phyloP scores from a whole-genome alignment of 352 stramenopile genomes.

The Phytophthora cryptogea region DNA sequence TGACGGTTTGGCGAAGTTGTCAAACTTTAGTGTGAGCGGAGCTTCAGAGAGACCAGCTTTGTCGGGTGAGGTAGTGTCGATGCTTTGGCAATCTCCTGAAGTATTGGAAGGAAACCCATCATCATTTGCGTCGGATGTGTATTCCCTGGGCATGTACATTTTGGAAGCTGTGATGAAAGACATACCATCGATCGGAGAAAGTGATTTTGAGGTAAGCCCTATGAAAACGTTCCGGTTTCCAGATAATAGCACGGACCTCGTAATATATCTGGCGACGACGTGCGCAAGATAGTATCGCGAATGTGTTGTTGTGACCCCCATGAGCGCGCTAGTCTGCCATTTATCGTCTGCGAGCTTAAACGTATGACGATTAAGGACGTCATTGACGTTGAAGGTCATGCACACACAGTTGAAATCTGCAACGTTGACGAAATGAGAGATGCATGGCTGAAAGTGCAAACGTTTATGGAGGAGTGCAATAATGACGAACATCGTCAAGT shows the following conservation, averaged over 20 bases:
- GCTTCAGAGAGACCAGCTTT: neutral
- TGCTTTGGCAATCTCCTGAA: neutral
- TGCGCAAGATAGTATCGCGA: neutral
- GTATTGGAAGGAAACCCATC: neutral
- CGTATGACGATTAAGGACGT: too few species aligned
- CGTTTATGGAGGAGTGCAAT: neutral
- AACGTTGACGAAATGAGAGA: neutral
- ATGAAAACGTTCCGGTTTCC: neutral
- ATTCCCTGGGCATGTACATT: neutral
- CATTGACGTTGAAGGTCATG: too few species aligned
- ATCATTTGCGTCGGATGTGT: neutral
- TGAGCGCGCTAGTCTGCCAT: neutral
- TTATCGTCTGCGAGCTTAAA: neutral
- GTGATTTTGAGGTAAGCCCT: neutral
- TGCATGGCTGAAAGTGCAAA: neutral
- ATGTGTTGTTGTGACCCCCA: neutral
- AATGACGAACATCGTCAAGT: neutral
- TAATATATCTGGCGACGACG: neutral
- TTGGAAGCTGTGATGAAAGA: neutral
- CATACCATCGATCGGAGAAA: neutral
- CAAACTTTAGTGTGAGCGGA: neutral
- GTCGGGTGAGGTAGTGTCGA: neutral
- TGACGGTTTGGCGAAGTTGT: neutral
- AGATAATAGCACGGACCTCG: neutral
- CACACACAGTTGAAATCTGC: too few species aligned